Conservation (phyloP, 768 basidiomycete species). For the Boletus rubropictus region DNA sequence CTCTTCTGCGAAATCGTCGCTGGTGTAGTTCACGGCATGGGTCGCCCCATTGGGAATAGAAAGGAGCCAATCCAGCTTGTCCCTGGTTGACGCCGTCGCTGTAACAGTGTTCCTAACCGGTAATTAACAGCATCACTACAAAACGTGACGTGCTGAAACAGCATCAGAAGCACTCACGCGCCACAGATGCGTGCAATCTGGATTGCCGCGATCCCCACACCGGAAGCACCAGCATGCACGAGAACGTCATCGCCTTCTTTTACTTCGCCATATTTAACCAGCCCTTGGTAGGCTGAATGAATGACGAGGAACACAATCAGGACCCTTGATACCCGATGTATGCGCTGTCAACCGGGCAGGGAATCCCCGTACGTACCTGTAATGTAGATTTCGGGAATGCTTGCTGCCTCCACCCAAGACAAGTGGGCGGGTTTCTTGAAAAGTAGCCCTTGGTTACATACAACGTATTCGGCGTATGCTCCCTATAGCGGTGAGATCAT, state of each 20-base stretch:
- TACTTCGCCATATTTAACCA: constrained; percentile 63
- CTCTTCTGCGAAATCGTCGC: constrained; percentile 69
- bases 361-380: constrained; percentile 52
- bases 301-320: constrained; percentile 2
- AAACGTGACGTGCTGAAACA: constrained; percentile 3
- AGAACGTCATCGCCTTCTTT: constrained; percentile 70
- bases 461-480: constrained; percentile 86
- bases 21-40: constrained; percentile 79
- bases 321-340: background rate
- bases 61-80: constrained; percentile 76
- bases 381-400: constrained; percentile 82
- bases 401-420: constrained; percentile 80
- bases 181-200: constrained; percentile 74
- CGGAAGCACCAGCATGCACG: constrained; percentile 87
- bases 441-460: constrained; percentile 57
- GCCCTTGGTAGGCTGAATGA: constrained; percentile 51
- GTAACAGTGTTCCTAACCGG: constrained; percentile 56
- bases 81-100: constrained; percentile 79
- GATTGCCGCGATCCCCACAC: constrained; percentile 83
- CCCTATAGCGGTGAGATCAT: constrained; percentile 47
- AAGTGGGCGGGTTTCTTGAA: constrained; percentile 69
- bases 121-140: constrained; percentile 2
- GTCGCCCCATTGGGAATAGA: constrained; percentile 64
- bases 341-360: constrained; percentile 3
- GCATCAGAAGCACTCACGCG: constrained; percentile 48